Percentiles rank a stretch among this genome's conserved stretches.
Evolutionary conservation across 495 filamentous ascomycete genomes (phyloP).

Genomic region (Xylaria flabelliformis): DNA sequence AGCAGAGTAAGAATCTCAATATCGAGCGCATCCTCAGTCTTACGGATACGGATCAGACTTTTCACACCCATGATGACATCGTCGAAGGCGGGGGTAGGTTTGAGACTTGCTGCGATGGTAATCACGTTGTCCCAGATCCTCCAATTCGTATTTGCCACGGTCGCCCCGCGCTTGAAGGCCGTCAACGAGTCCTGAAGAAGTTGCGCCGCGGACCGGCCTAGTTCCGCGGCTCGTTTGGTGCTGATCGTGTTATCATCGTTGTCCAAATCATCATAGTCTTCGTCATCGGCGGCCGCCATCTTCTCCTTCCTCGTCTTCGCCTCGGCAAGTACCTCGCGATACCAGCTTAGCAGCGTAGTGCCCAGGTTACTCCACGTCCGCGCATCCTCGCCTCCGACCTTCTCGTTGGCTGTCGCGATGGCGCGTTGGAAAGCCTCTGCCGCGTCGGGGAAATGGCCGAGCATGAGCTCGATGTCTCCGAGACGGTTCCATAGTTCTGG

Average conservation of each 20-base stretch:
- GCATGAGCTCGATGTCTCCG: slow-evolving; percentile 83
- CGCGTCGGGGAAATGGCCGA: slow-evolving; percentile 78
- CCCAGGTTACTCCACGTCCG: slow-evolving; percentile 96
- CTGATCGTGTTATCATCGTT: no score
- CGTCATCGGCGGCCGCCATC: slow-evolving; percentile 30
- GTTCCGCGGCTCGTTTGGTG: slow-evolving; percentile 32
- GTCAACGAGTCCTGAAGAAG: slow-evolving; percentile 75
- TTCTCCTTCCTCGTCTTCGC: slow-evolving; percentile 39
- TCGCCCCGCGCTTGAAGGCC: slow-evolving; percentile 84
- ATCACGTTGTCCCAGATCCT: slow-evolving; percentile 97
- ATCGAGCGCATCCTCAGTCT: slow-evolving; percentile 78
- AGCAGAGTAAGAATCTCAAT: slow-evolving; percentile 71
- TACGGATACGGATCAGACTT: slow-evolving; percentile 76
- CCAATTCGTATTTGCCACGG: slow-evolving; percentile 79
- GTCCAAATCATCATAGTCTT: slow-evolving; percentile 36
- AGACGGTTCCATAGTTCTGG: slow-evolving; percentile 85
- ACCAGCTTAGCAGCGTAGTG: slow-evolving; percentile 66
- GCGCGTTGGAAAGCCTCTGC: slow-evolving; percentile 82
- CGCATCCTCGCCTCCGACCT: slow-evolving; percentile 85
- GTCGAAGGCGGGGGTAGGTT: slow-evolving; percentile 68
- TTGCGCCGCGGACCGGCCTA: slow-evolving; percentile 48
- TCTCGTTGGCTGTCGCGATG: slow-evolving; percentile 57
- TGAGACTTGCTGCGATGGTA: slow-evolving; percentile 77
- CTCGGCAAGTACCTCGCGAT: slow-evolving; percentile 51
- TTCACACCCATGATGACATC: slow-evolving; percentile 76